These are phyloP conservation scores for Dalbergia cochinchinensis DNA, from an alignment of 306 rosid species.

Conservation along the genomic window DNA sequence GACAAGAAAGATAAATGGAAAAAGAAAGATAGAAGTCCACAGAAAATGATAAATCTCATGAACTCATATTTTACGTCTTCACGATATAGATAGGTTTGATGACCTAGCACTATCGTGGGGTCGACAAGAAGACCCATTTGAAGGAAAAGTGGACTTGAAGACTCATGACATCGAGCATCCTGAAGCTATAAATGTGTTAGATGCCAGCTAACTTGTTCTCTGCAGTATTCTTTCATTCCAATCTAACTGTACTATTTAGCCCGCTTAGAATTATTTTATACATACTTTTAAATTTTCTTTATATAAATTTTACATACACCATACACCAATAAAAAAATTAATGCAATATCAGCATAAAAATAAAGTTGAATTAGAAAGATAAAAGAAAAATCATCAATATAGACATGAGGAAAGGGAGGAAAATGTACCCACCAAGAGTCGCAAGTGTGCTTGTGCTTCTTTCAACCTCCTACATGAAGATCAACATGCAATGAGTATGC, in stretches of 20 bases:
- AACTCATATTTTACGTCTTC: not conserved
- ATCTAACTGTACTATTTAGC: conserved; percentile 15
- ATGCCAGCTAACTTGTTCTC: not conserved
- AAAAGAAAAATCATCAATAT: conserved; percentile 1
- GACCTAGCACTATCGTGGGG: not conserved
- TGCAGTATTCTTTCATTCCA: conserved; percentile 10
- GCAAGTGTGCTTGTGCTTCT: conserved; percentile 76
- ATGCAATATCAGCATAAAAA: not conserved
- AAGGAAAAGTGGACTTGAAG: conserved; percentile 8
- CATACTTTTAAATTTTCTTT: not conserved
- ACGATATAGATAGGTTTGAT: not conserved
- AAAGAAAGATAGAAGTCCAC: not conserved
- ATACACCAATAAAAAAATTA: not conserved
- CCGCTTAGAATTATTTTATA: conserved; percentile 24
- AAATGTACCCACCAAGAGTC: conserved; percentile 68
- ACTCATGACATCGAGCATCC: not conserved
- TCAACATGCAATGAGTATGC: conserved; percentile 38
- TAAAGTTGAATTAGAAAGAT: conserved; percentile 9
- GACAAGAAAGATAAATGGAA: not conserved
- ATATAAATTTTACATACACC: conserved; percentile 16
- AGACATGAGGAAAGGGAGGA: conserved; percentile 19
- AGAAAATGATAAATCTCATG: not conserved
- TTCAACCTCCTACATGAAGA: conserved; percentile 80
- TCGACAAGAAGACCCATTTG: conserved; percentile 7
- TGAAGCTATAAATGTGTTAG: too few relatives aligned